Conservation (phyloP, 164 flowering plant species). For the Brasenia schreberi region DNA sequence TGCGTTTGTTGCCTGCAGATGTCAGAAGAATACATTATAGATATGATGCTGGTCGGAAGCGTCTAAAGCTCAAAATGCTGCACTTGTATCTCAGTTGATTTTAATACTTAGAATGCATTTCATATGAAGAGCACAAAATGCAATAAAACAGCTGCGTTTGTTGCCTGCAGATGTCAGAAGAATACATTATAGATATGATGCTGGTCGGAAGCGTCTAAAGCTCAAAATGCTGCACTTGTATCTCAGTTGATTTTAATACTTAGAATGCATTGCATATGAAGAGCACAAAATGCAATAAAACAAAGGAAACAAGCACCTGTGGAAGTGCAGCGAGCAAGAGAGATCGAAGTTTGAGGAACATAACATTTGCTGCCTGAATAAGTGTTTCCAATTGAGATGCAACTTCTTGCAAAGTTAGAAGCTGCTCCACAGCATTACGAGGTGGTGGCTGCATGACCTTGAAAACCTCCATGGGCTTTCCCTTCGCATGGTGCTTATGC, state of each 20-base stretch:
- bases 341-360: conserved; percentile 74
- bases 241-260: no score
- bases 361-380: conserved; percentile 57
- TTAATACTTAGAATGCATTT: no score
- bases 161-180: conserved; percentile 35
- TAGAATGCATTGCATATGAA: no score
- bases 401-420: conserved; percentile 56
- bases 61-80: not conserved
- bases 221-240: not conserved
- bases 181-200: not conserved
- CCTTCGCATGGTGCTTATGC: conserved; percentile 29
- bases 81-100: no score
- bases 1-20: conserved; percentile 54
- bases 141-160: conserved; percentile 38
- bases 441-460: conserved; percentile 48
- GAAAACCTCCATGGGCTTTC: conserved; percentile 46
- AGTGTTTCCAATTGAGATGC: conserved; percentile 50
- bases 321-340: conserved; percentile 58
- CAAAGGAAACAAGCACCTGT: no score
- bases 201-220: no score
- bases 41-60: no score
- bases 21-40: not conserved
- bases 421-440: conserved; percentile 72
- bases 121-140: no score
- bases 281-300: no score